A percentile compares a stretch with the other conserved stretches of the same genome.
These are phyloP conservation scores for Trichoderma reesei DNA, from an alignment of 495 filamentous ascomycete species.

Conservation along the genomic window DNA sequence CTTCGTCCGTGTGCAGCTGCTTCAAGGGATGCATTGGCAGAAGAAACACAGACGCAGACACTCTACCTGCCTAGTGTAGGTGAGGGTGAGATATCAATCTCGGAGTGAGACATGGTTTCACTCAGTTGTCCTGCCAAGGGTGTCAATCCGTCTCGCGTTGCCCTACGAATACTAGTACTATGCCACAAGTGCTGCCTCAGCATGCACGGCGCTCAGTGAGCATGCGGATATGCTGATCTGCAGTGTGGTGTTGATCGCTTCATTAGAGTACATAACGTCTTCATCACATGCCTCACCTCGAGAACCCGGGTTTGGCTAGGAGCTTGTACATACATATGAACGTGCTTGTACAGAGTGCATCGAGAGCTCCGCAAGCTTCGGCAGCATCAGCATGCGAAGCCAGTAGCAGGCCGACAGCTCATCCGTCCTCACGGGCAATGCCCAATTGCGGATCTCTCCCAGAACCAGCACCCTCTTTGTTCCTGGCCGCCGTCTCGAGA, in stretches of 20 bases:
- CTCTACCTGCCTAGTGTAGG: not conserved
- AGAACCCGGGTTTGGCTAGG: not conserved
- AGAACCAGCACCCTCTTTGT: constrained; percentile 1
- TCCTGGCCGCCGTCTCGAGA: not conserved
- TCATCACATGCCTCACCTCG: not conserved
- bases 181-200: not conserved
- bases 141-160: not conserved
- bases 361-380: not conserved
- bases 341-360: not conserved
- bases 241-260: too few species aligned
- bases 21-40: not conserved
- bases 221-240: too few species aligned
- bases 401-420: not conserved
- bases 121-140: not conserved
- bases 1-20: too few species aligned
- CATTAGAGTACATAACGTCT: not conserved
- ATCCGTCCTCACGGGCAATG: not conserved
- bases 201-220: not conserved
- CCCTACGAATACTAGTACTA: not conserved
- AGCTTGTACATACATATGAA: not conserved
- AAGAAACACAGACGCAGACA: not conserved
- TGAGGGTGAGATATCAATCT: not conserved
- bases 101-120: not conserved
- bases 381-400: not conserved
- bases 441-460: not conserved